Base-by-base conservation (phyloP, 129 eudicot genomes). In the Helichrysum umbraculigerum region DNA sequence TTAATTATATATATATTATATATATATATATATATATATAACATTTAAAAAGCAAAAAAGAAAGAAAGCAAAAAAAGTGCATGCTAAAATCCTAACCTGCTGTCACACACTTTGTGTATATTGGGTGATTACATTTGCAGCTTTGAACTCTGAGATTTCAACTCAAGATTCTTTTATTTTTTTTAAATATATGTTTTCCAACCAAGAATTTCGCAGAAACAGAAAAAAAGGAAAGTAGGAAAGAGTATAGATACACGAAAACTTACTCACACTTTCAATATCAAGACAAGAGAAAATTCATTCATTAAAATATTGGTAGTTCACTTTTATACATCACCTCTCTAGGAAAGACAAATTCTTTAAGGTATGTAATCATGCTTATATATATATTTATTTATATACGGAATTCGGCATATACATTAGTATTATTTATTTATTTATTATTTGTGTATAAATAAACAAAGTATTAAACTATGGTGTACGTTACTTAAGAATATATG, bases 221-320 rank as follows among this genome's bases (percentile, higher is more conserved):
- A 66, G 81, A 63, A 59, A 75, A 62, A 78, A 25, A 25, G 28
- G 28, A 25, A 25, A 75, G 56, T 74, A 75, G 66, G 74, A 69
- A 85, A 71, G 78, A 70, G 85, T 75, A 81, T 72, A 58, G 78
- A 75, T 73, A 81, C 90, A 88, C 93, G 93, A 81, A 88, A 88
- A 78, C 85, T 68, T 72, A 82, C 71, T 79, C 84, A 83, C 83
- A 81, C 78, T 83, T 76, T 68, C 74, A 41, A 69, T 69, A 63
- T 66, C 74, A 64, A 74, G 67, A 51, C 50, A 63, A 56, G 73
- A 63, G 57, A 74, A 74, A 73, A 58, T 62, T 15, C 29, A 71
- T 64, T 71, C 29, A 71, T 64, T 71, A 71, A 77, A 82, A 66
- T 66, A 82, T 73, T 52, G 70, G 72, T 78, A 47, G 83, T 80